A percentile compares a stretch with the other conserved stretches of the same genome.
Evolutionary conservation across 1,139 yeast genomes (phyloP).

Genomic region (Entelexis sorbosivorans): DNA sequence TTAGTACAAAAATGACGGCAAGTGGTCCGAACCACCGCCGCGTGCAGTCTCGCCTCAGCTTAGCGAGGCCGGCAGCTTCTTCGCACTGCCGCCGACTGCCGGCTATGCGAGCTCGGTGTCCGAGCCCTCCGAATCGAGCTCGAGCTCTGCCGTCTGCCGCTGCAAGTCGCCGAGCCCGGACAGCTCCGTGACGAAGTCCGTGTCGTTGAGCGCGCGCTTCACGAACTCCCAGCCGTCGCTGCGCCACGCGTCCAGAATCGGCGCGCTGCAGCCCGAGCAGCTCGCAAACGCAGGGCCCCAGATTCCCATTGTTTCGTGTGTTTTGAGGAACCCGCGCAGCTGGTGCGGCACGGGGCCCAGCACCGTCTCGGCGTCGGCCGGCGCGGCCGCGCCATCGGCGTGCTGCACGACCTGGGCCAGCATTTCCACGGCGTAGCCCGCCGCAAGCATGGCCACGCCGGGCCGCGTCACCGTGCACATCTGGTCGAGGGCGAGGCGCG

Average conservation of each 20-base stretch:
- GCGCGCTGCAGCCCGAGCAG: slow-evolving; percentile 76
- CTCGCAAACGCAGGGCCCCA: slow-evolving; percentile 58
- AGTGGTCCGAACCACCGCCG: too few species aligned
- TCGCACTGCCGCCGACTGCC: too few species aligned
- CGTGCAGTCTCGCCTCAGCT: too few species aligned
- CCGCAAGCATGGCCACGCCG: slow-evolving; percentile 82
- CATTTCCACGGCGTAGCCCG: slow-evolving; percentile 78
- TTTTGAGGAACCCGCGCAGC: slow-evolving; percentile 67
- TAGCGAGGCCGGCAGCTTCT: too few species aligned
- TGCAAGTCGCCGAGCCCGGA: slow-evolving; percentile 72
- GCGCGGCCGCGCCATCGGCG: slow-evolving; percentile 41
- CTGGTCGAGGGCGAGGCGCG: slow-evolving; percentile 83
- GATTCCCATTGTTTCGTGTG: slow-evolving; percentile 52
- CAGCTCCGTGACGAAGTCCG: slow-evolving; percentile 56
- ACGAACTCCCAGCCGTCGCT: slow-evolving; percentile 73
- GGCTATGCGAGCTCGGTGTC: slow-evolving; percentile 5
- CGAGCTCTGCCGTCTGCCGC: slow-evolving; percentile 56
- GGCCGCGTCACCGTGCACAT: slow-evolving; percentile 99
- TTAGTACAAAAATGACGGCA: too few species aligned
- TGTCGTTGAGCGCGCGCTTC: slow-evolving; percentile 50
- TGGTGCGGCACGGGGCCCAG: slow-evolving; percentile 82
- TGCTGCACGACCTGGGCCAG: slow-evolving; percentile 67
- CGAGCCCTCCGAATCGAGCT: slow-evolving; percentile 29
- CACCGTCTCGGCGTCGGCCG: slow-evolving; percentile 27
- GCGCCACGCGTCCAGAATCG: slow-evolving; percentile 43